Evolutionary conservation across 2,329 filamentous ascomycete species (phyloP).

Genomic region (Davidsoniella australis): DNA sequence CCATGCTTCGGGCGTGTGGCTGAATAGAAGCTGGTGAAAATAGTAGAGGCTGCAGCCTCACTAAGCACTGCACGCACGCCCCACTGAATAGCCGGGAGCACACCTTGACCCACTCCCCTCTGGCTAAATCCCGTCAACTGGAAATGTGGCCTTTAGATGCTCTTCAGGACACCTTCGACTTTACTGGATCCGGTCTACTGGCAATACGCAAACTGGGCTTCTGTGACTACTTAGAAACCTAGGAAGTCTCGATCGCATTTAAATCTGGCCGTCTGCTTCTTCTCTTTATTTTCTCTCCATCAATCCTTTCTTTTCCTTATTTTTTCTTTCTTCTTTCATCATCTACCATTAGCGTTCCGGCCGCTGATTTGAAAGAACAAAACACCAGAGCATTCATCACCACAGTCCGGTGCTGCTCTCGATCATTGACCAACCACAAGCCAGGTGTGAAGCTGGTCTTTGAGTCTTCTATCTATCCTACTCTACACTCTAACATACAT

Average conservation of each 20-base stretch:
- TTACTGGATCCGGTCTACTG: constrained; percentile 21
- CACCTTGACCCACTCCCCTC: background rate
- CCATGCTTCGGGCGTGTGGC: no score
- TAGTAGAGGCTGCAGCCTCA: background rate
- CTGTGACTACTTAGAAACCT: background rate
- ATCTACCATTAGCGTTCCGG: constrained; percentile 12
- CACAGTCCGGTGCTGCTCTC: background rate
- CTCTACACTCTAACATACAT: background rate
- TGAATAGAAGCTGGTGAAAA: no score
- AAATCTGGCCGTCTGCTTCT: background rate
- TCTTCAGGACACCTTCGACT: constrained; percentile 12
- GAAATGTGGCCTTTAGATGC: constrained; percentile 30
- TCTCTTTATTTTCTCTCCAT: constrained; percentile 11
- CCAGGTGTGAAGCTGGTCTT: constrained; percentile 13
- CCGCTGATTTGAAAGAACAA: constrained; percentile 1
- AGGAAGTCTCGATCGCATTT: background rate
- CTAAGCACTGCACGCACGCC: constrained; percentile 1
- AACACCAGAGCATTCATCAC: background rate
- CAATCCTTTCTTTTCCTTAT: constrained; percentile 15
- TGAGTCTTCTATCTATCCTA: constrained; percentile 10
- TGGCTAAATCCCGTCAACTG: constrained; percentile 16
- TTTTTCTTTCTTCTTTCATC: constrained; percentile 14
- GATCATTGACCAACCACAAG: background rate
- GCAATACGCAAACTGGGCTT: background rate
- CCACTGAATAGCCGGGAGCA: no score